phyloP scores from a whole-genome alignment of 116 monocot species.

The Papilionanthe hybrid region DNA sequence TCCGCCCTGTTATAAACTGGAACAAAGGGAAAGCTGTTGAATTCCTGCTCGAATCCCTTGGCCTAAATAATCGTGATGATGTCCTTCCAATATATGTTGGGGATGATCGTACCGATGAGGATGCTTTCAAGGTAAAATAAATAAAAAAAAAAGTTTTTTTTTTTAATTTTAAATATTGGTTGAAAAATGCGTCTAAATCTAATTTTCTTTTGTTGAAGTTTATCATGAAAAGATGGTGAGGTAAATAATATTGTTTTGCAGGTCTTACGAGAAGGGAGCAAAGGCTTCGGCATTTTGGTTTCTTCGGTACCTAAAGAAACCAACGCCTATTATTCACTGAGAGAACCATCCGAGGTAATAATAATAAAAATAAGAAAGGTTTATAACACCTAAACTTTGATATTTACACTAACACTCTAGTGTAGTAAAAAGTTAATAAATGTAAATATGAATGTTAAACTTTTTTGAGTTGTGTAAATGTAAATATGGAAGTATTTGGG shows the following conservation, averaged over 20 bases:
- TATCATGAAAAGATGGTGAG: background rate
- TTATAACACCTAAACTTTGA: no score
- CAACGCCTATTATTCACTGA: conserved; percentile 74
- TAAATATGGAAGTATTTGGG: no score
- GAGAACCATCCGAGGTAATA: conserved; percentile 75
- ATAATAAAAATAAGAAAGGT: background rate
- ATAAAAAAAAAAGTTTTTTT: no score
- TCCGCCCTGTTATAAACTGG: conserved; percentile 89
- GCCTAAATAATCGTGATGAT: conserved; percentile 39
- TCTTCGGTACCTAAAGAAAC: conserved; percentile 80
- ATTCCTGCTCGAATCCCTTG: conserved; percentile 87
- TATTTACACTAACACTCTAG: no score
- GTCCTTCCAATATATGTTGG: conserved; percentile 90
- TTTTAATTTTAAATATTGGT: no score
- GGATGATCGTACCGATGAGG: conserved; percentile 91
- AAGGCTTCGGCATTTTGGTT: conserved; percentile 85
- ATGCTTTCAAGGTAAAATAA: conserved; percentile 79
- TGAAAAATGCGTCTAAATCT: no score
- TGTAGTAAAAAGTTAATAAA: no score
- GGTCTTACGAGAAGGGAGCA: conserved; percentile 56
- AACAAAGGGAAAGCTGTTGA: conserved; percentile 94
- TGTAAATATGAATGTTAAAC: no score
- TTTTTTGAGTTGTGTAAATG: no score
- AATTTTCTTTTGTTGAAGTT: no score
- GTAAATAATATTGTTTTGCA: conserved; percentile 5